Evolutionary conservation across 495 filamentous ascomycete species (phyloP), one percentile per base, ranked within the genome.

Genomic region (Neurospora sp.): DNA sequence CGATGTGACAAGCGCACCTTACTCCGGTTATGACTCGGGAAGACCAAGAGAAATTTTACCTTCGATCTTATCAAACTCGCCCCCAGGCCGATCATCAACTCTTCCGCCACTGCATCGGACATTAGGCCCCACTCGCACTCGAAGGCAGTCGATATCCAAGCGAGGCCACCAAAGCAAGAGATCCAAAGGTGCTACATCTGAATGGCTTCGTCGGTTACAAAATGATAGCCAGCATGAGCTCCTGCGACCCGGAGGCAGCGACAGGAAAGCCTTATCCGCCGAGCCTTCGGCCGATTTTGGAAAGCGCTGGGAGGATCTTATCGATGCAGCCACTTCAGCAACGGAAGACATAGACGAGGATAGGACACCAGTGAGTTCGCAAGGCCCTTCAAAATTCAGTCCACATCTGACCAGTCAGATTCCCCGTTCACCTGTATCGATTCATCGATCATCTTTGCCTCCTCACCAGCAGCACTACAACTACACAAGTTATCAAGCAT

Each of bases 241-340:
- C 12, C 84, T 92, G 73, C 86, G 91, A 74, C 88, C 90, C 10
- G 94, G 91, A 76, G 88, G 91, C 41, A 87, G 89, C 73, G 91
- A 93, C 72, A 87, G 93, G 69, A 97, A 96, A 80, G 92, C 92
- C 31, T 88, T 90, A 73, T 96, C 93, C 3, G 92, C 93, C 35
- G 94, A 97, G 80, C 93, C 94, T 18, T 86, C 89, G 40, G 89
- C 87, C 74, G 88, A 91, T 61, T 92, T 90, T 80, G 93, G 93
- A 48, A 95, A 94, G 84, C 87, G 94, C 77, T 97, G 94, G 94
- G 93, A 97, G 81, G 94, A 97, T 81, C 82, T 97, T 74, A 94
- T 97, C 72, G 94, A 97, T 81, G 94, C 94, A 10, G 81, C 81
- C 31, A 91, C 94, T 18, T 96, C 93, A 42, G 93, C 93, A 10